Evolutionary conservation across 2,329 filamentous ascomycete genomes (phyloP).

Genomic region (Claviceps pazoutovae): DNA sequence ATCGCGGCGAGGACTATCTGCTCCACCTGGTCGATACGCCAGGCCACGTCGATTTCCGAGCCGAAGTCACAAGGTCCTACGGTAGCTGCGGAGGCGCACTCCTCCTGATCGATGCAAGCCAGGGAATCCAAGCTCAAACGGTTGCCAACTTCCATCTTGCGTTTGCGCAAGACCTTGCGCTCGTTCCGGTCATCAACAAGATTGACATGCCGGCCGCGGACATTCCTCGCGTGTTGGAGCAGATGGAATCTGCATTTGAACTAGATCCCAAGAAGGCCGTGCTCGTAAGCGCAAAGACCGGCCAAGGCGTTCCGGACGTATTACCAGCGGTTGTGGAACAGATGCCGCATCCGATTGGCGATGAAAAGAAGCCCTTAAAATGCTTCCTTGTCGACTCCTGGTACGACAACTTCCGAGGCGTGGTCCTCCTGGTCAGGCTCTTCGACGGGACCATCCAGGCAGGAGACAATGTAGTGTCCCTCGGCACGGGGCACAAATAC

Average conservation of each 20-base stretch:
- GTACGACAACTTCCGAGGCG: slow-evolving; percentile 94
- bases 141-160: slow-evolving; percentile 98
- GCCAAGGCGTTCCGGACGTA: slow-evolving; percentile 70
- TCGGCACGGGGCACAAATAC: slow-evolving; percentile 81
- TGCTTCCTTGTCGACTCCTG: slow-evolving; percentile 91
- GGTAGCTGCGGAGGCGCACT: slow-evolving; percentile 89
- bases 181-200: slow-evolving; percentile 94
- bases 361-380: slow-evolving; percentile 57
- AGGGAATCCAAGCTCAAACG: slow-evolving; percentile 94
- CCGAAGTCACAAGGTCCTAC: slow-evolving; percentile 90
- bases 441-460: slow-evolving; percentile 78
- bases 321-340: slow-evolving; percentile 74
- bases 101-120: slow-evolving; percentile 86
- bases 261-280: slow-evolving; percentile 60
- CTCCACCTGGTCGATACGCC: slow-evolving; percentile 94
- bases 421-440: slow-evolving; percentile 77
- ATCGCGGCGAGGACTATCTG: slow-evolving; percentile 77
- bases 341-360: slow-evolving; percentile 68
- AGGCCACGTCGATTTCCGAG: slow-evolving; percentile 93
- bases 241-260: slow-evolving; percentile 80
- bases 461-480: slow-evolving; percentile 75
- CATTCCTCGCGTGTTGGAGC: slow-evolving; percentile 68
- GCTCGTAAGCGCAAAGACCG: slow-evolving; percentile 82
- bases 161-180: slow-evolving; percentile 74
- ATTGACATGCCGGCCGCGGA: slow-evolving; percentile 87